Conservation (phyloP, 352 stramenopile genomes). For the Phytophthora pisi region DNA sequence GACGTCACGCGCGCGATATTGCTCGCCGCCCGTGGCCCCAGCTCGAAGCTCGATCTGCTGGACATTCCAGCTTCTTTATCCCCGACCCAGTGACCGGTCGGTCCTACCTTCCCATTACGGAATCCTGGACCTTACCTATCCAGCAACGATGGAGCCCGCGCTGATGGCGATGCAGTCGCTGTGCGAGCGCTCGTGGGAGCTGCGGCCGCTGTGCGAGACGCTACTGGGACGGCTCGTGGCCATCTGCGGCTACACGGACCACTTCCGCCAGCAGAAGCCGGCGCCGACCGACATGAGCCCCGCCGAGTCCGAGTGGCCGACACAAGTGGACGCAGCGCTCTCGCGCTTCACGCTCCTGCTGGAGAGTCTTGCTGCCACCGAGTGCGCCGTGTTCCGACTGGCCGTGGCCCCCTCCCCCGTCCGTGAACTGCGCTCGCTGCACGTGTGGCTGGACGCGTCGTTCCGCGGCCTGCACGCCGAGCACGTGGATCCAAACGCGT, state of each 20-base stretch:
- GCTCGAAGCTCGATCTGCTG: conserved; percentile 15
- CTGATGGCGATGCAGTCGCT: conserved; percentile 32
- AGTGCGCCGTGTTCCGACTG: conserved; percentile 43
- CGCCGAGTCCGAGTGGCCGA: conserved; percentile 25
- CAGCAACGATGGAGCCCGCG: conserved; percentile 34
- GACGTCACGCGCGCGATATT: conserved; percentile 4
- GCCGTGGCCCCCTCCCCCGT: conserved; percentile 42
- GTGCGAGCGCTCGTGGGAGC: conserved; percentile 37
- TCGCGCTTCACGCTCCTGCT: conserved; percentile 40
- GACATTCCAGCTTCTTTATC: conserved; percentile 20
- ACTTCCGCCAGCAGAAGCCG: conserved; percentile 27
- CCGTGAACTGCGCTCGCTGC: conserved; percentile 41
- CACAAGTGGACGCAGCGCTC: conserved; percentile 34
- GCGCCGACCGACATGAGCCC: conserved; percentile 16
- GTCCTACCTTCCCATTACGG: conserved; percentile 8
- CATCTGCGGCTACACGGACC: conserved; percentile 43
- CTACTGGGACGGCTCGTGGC: conserved; percentile 38
- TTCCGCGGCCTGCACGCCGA: conserved; percentile 44
- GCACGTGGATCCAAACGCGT: conserved; percentile 51
- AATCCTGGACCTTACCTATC: conserved; percentile 1
- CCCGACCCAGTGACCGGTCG: background rate
- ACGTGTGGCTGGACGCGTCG: conserved; percentile 42
- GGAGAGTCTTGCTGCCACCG: conserved; percentile 28
- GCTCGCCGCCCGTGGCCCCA: conserved; percentile 1
- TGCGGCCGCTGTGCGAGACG: conserved; percentile 43